Base-by-base conservation (phyloP, 768 basidiomycete species). In the Suillus occidentalis region DNA sequence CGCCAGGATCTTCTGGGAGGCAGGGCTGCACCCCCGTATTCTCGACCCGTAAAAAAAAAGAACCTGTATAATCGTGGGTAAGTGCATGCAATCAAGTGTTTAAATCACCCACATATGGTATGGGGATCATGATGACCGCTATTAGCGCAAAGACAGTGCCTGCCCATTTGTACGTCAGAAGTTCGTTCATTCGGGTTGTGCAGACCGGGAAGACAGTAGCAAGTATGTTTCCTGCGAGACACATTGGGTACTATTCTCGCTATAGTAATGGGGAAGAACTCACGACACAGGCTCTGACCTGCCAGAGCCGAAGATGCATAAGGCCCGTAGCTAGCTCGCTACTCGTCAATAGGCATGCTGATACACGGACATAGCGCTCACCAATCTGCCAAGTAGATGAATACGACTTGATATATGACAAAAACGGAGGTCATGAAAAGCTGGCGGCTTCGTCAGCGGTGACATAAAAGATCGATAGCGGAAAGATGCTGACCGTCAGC, bases 221-320 rank as follows among this genome's bases (percentile, higher is more conserved):
- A 1, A 79, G 70, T 22, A 87, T 63, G 65, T 86, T 87, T 40
- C 85, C 84, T 86, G 65, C 28, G 18, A 56, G 22, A 28, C 9
- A 57, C 8, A 31, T 57, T 9, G 40, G 9, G 13, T 22, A 12
- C 16, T n/a, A 7, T 37, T 28, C 53, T 59, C 13, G 31, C 34
- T n/a, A 16, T n/a, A 59, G 20, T 10, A 34, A 31, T 31, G 14
- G 20, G 58, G 43, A 39, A n/a, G 63, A 34, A 77, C 84, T 61
- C 69, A 83, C 89, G 80, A 63, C 83, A 81, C 63, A 89, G 77
- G 69, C 84, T 87, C 72, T 90, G 88, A 2, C 85, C 89, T 1
- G 89, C 89, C 20, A 89, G 76, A 13, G 89, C 89, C 0, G 87
- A 89, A 0, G 87, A 89, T 7, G 89, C 89, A 71, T 85, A 90